Base-by-base conservation (phyloP, 768 basidiomycete species). In the Leccinum uliginosum region DNA sequence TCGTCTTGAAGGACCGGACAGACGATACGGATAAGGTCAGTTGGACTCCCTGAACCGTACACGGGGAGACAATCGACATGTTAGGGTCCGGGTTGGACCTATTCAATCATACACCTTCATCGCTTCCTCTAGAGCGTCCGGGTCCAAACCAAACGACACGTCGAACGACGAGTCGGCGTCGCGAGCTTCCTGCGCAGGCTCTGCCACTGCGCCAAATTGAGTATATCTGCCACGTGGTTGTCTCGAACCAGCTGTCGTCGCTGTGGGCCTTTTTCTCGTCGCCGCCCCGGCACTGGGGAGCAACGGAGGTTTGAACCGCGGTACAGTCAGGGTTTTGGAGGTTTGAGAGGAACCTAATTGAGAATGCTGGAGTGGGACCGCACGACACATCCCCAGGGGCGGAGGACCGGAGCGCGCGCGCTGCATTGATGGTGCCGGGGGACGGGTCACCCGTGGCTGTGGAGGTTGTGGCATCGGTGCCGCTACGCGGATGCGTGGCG, bases 101-200 rank as follows among this genome's bases (percentile, higher is more conserved):
- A 4, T 14, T 61, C 48, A 69, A 52, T 72, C 69, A 46, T 72
- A 71, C 4, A 65, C 62, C 40, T 61, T n/a, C n/a, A n/a, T n/a
- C n/a, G n/a, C n/a, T n/a, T n/a, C n/a, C n/a, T n/a, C n/a, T n/a
- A n/a, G n/a, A 3, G 59, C 61, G 24, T 71, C 70, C 2, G 50
- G 55, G 34, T 71, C 70, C 59, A 71, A 17, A 26, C 62, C 69
- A 51, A 71, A 72, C 17, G 70, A 71, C 14, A 71, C 34, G 32
- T 72, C 70, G 35, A 71, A 71, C 0, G 70, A 71, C 21, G 71
- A 71, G 29, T 72, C 71, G 4, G 65, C 50, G 21, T 69, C 68
- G 44, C 55, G 51, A 21, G 2, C 15, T 21, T 30, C 15, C 40
- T 43, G 61, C 47, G 6, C 40, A 4, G 27, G 51, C 21, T 54